Evolutionary conservation across 805 yeast species (phyloP), one percentile per base, ranked within the genome.

Genomic region (Zygotorulaspora chibaensis): DNA sequence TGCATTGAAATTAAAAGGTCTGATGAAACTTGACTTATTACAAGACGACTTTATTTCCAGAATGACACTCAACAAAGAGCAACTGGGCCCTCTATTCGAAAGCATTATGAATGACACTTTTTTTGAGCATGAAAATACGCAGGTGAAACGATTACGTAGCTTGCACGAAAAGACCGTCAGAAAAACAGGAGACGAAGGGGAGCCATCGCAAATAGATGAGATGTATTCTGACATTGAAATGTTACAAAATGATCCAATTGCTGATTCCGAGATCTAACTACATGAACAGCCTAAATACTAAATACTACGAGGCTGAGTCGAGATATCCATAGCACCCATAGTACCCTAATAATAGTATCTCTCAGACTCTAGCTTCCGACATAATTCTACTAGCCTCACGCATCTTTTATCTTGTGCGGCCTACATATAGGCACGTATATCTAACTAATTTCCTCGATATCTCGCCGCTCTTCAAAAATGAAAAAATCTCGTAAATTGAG

Each of bases 1-100:
- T 35, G 55, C 61, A 2, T 54, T 65, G 7, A 65, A 65, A 48
- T 40, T 65, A 37, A 63, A 56, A 39, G 61, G 62, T 2, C 43
- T 62, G 16, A 40, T 50, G 29, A 59, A 57, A 38, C 39, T 65
- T 13, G 55, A 52, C 1, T n/a, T 60, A 3, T 15, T 62, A 7
- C 35, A 51, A 3, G 49, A 38, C 2, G 51, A 37, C 8, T 23
- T 57, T n/a, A 38, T 38, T 3, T 34, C 44, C 1, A 54, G 67
- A 38, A 40, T 63, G 8, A 38, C 47, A 3, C 40, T 64, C 27
- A 65, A 65, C 45, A 58, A 55, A 26, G 56, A 55, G 9, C 49
- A 35, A 31, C 45, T 65, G n/a, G 65, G 66, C 10, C 36, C 53
- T 1, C 33, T 57, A 15, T 65, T 49, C 40, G 38, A 36, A 8